Conservation (phyloP, 1,284 basidiomycete species). For the Trichosporon sp. region DNA sequence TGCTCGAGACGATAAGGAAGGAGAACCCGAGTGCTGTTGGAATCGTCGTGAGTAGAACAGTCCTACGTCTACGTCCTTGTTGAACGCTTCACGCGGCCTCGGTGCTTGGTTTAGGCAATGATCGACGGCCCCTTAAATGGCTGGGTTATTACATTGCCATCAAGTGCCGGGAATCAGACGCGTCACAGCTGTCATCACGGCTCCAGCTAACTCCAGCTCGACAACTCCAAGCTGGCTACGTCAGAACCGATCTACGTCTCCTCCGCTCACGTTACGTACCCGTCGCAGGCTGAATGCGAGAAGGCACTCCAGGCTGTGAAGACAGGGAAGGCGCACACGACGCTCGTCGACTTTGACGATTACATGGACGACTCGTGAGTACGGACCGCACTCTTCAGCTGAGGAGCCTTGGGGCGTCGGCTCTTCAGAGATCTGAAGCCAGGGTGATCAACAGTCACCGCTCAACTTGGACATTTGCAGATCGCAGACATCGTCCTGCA, state of each 20-base stretch:
- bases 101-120: too few relatives aligned
- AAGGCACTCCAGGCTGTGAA: constrained; percentile 29
- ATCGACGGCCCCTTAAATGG: too few relatives aligned
- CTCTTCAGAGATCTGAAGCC: too few relatives aligned
- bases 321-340: constrained; percentile 25
- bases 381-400: too few relatives aligned
- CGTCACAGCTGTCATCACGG: too few relatives aligned
- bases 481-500: too few relatives aligned
- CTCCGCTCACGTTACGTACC: constrained; percentile 1
- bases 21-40: constrained; percentile 24
- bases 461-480: too few relatives aligned
- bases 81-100: too few relatives aligned
- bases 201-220: constrained; percentile 33
- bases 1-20: constrained; percentile 21
- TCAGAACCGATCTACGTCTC: constrained; percentile 30
- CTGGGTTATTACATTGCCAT: too few relatives aligned
- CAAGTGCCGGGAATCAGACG: too few relatives aligned
- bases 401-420: too few relatives aligned
- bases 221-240: constrained; percentile 36
- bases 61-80: not conserved
- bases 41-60: constrained; percentile 31
- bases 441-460: too few relatives aligned
- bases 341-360: constrained; percentile 47
- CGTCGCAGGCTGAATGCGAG: constrained; percentile 17
- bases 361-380: constrained; percentile 48